phyloP scores from a whole-genome alignment of 2,329 filamentous ascomycete species.

The Clonostachys rhizophaga region DNA sequence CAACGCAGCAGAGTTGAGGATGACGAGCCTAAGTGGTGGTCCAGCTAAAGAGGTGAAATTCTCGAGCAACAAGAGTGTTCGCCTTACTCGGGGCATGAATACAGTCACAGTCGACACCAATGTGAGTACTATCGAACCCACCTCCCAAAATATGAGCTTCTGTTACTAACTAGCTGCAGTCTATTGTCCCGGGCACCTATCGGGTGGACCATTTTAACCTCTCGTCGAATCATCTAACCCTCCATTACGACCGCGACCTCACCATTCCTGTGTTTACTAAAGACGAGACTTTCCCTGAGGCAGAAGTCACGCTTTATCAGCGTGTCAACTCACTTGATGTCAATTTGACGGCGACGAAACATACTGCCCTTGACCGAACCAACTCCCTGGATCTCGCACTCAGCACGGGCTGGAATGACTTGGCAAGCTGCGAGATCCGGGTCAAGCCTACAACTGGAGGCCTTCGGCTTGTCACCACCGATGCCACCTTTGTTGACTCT shows the following conservation, averaged over 20 bases:
- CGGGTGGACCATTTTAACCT: slow-evolving; percentile 69
- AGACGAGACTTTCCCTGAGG: slow-evolving; percentile 48
- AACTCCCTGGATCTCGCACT: slow-evolving; percentile 74
- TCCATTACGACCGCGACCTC: slow-evolving; percentile 60
- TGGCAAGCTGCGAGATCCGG: slow-evolving; percentile 53
- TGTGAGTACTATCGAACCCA: slow-evolving; percentile 11
- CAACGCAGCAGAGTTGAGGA: slow-evolving; percentile 58
- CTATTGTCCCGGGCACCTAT: slow-evolving; percentile 68
- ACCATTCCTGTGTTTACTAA: slow-evolving; percentile 39
- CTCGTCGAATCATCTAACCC: slow-evolving; percentile 54
- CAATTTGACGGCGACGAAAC: slow-evolving; percentile 59
- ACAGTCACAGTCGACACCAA: slow-evolving; percentile 26
- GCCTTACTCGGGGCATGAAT: slow-evolving; percentile 43
- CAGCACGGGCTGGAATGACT: slow-evolving; percentile 68
- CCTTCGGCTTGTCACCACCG: slow-evolving; percentile 56
- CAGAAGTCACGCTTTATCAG: slow-evolving; percentile 71
- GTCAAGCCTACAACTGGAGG: slow-evolving; percentile 63
- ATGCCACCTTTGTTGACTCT: slow-evolving; percentile 43
- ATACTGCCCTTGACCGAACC: slow-evolving; percentile 75
- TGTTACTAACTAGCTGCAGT: slow-evolving; percentile 33
- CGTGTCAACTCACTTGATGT: slow-evolving; percentile 64
- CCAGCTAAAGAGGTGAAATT: slow-evolving; percentile 54
- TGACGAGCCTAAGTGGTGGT: slow-evolving; percentile 51
- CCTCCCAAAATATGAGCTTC: not conserved
- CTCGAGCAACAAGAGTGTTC: slow-evolving; percentile 14